phyloP scores from a whole-genome alignment of 495 filamentous ascomycete species.

The Talaromyces trachyspermus region DNA sequence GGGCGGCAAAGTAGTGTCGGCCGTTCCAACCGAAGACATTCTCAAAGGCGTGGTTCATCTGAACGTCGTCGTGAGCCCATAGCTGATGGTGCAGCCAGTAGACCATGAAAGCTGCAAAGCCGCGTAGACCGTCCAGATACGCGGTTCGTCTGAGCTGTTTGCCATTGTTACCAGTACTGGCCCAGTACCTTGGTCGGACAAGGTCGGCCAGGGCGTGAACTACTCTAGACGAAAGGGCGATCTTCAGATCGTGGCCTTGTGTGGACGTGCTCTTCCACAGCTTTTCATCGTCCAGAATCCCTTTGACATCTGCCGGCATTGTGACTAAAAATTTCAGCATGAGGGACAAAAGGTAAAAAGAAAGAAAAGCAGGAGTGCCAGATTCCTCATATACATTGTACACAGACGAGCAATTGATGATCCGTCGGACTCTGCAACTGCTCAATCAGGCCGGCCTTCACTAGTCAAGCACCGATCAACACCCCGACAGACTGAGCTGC shows the following conservation, averaged over 20 bases:
- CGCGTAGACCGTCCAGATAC: slow-evolving; percentile 45
- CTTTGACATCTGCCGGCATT: background rate
- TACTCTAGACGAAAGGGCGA: slow-evolving; percentile 1
- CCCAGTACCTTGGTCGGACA: slow-evolving; percentile 12
- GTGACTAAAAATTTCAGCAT: background rate
- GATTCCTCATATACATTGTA: no score
- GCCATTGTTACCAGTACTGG: slow-evolving; percentile 8
- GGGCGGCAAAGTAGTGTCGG: slow-evolving; percentile 24
- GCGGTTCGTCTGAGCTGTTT: slow-evolving; percentile 28
- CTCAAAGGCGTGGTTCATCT: slow-evolving; percentile 19
- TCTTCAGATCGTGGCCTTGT: background rate
- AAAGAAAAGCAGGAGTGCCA: no score
- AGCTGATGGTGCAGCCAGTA: slow-evolving; percentile 33
- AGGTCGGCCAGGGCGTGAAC: slow-evolving; percentile 5
- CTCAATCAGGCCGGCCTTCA: no score
- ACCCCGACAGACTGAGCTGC: no score
- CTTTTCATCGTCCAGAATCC: background rate
- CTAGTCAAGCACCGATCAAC: background rate
- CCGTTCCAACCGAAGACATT: slow-evolving; percentile 23
- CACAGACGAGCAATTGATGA: no score
- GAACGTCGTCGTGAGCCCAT: slow-evolving; percentile 23
- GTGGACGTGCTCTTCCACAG: background rate
- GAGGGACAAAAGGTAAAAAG: no score
- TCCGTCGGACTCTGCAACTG: no score
- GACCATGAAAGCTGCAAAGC: slow-evolving; percentile 47